These are phyloP conservation scores for Pseudogymnoascus sp. DNA, from an alignment of 2,329 filamentous ascomycete species.

Conservation along the genomic window DNA sequence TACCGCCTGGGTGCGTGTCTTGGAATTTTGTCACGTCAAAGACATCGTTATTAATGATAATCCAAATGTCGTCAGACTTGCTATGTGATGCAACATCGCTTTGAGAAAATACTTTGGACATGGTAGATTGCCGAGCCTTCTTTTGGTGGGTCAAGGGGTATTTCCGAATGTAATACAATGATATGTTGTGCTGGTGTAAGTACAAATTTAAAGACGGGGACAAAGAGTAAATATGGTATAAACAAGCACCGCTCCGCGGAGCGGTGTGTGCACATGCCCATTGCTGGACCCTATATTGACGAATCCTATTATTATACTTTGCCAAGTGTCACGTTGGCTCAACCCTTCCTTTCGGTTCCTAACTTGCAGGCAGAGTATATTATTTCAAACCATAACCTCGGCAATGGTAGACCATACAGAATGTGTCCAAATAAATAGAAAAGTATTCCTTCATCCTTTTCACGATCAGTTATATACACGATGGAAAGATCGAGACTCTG, in stretches of 20 bases:
- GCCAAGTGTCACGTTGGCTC: background rate
- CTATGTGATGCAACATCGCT: slow-evolving; percentile 88
- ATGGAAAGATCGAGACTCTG: background rate
- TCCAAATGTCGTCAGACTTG: slow-evolving; percentile 78
- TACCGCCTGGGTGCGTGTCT: slow-evolving; percentile 69
- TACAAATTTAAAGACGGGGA: background rate
- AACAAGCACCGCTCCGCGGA: background rate
- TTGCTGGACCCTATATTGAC: background rate
- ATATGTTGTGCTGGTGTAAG: background rate
- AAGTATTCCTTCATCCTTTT: background rate
- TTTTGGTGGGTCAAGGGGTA: background rate
- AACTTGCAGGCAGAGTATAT: background rate
- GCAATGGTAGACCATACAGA: background rate
- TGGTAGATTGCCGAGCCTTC: slow-evolving; percentile 34
- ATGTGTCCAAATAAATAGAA: background rate
- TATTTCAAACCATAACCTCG: background rate
- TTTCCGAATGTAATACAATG: background rate
- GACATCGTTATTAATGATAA: slow-evolving; percentile 89
- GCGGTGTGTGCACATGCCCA: background rate
- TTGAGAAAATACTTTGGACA: slow-evolving; percentile 81
- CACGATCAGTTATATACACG: background rate
- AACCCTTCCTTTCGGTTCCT: background rate
- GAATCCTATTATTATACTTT: background rate
- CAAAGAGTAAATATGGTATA: background rate
- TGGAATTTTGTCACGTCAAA: slow-evolving; percentile 90